Conservation (phyloP, 1,284 basidiomycete genomes). For the Malassezia yamatoensis region DNA sequence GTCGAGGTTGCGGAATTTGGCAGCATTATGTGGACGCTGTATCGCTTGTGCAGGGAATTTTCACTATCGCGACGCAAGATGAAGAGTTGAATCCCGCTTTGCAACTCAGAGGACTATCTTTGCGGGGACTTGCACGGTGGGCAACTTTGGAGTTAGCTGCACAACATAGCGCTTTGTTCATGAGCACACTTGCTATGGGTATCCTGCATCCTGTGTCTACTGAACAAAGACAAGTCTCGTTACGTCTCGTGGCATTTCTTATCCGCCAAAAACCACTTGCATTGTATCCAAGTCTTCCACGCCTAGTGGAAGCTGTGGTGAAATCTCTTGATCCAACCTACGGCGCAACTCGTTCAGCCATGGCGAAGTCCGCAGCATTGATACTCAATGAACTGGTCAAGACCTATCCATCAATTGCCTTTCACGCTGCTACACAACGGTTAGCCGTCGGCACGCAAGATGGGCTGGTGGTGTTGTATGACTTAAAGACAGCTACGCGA, state of each 20-base stretch:
- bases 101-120: constrained; percentile 11
- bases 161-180: constrained; percentile 77
- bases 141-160: constrained; percentile 77
- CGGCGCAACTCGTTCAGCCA: constrained; percentile 69
- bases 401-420: constrained; percentile 79
- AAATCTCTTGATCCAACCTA: constrained; percentile 89
- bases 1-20: constrained; percentile 82
- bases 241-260: constrained; percentile 87
- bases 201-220: constrained; percentile 69
- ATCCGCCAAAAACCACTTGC: constrained; percentile 78
- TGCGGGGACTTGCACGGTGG: constrained; percentile 55
- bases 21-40: constrained; percentile 87
- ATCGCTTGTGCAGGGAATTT: constrained; percentile 74
- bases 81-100: constrained; percentile 46
- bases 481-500: constrained; percentile 86
- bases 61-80: constrained; percentile 69
- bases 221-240: constrained; percentile 72
- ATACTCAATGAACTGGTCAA: constrained; percentile 67
- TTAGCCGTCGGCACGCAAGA: constrained; percentile 89
- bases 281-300: constrained; percentile 72
- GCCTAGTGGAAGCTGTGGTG: constrained; percentile 86
- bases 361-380: constrained; percentile 81
- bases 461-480: constrained; percentile 75
- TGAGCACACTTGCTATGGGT: constrained; percentile 84
- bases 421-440: constrained; percentile 72